Conservation (phyloP, 2,329 filamentous ascomycete species). For the Pseudogymnoascus sp. region DNA sequence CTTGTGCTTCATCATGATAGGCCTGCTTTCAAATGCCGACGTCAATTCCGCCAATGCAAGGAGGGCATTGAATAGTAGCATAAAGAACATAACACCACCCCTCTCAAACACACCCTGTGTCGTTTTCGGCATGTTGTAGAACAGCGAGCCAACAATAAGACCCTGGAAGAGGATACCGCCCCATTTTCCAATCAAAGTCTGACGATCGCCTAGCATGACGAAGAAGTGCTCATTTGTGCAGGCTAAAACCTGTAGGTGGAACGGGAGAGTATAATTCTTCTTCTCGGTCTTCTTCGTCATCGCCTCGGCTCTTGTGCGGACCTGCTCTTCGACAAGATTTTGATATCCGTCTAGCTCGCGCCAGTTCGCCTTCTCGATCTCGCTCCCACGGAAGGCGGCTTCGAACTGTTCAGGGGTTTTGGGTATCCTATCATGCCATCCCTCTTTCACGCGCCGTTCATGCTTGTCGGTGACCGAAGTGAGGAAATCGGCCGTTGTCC, state of each 20-base stretch:
- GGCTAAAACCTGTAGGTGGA: constrained; percentile 40
- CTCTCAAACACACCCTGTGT: constrained; percentile 48
- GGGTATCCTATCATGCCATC: constrained; percentile 49
- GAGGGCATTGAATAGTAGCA: constrained; percentile 54
- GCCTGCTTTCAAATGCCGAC: constrained; percentile 51
- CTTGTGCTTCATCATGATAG: constrained; percentile 63
- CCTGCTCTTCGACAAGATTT: constrained; percentile 22
- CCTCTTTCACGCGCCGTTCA: constrained; percentile 58
- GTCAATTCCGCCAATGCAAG: constrained; percentile 54
- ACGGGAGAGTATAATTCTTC: constrained; percentile 45
- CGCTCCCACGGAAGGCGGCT: constrained; percentile 40
- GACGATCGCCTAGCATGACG: constrained; percentile 29
- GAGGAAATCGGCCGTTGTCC: constrained; percentile 71
- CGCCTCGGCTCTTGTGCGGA: constrained; percentile 32
- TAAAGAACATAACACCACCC: constrained; percentile 54
- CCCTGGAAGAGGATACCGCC: constrained; percentile 28
- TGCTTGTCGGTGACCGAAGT: constrained; percentile 67
- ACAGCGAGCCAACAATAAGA: constrained; percentile 34
- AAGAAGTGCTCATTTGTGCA: constrained; percentile 33
- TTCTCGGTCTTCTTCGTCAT: constrained; percentile 32
- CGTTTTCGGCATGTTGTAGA: constrained; percentile 44
- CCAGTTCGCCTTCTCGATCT: constrained; percentile 34
- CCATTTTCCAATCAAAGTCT: constrained; percentile 30
- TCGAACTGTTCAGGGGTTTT: constrained; percentile 51
- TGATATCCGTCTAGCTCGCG: constrained; percentile 48